Conservation (phyloP, 2,329 filamentous ascomycete genomes). For the Colletotrichum sp. region DNA sequence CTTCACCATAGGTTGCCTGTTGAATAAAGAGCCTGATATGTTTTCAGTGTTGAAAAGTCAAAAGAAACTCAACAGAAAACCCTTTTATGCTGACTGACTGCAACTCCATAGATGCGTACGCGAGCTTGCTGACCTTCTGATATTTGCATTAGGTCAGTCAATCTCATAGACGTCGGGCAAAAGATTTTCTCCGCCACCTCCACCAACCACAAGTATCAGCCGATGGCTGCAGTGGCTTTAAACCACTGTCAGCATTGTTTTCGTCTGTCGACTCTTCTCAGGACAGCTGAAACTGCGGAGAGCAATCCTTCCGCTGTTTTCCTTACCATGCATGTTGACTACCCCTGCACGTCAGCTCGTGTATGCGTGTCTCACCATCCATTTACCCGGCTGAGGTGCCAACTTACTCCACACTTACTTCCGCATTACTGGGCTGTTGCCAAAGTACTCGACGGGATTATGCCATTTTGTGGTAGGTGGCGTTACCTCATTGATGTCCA, state of each 20-base stretch:
- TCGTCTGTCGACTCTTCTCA: too few relatives aligned
- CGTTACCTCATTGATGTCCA: background rate
- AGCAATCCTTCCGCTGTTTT: background rate
- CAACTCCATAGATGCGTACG: background rate
- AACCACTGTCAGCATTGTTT: background rate
- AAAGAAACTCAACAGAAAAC: background rate
- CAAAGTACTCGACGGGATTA: background rate
- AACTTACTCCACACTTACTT: background rate
- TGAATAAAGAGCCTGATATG: background rate
- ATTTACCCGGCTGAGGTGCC: background rate
- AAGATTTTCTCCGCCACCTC: background rate
- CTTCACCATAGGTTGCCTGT: background rate
- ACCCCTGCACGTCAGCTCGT: constrained; percentile 5
- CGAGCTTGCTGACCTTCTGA: background rate
- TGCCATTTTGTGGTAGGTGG: background rate
- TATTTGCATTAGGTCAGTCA: background rate
- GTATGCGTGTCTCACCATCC: constrained; percentile 1
- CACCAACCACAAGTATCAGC: background rate
- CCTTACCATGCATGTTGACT: background rate
- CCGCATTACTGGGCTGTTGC: background rate
- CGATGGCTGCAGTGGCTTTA: background rate
- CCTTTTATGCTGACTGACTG: background rate
- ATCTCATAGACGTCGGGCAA: background rate
- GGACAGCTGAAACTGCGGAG: background rate
- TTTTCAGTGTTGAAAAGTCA: background rate